A percentile compares a stretch with the other conserved stretches of the same genome.
Conservation (phyloP, 2,329 filamentous ascomycete species). For the Dryadomyces quercivorus region DNA sequence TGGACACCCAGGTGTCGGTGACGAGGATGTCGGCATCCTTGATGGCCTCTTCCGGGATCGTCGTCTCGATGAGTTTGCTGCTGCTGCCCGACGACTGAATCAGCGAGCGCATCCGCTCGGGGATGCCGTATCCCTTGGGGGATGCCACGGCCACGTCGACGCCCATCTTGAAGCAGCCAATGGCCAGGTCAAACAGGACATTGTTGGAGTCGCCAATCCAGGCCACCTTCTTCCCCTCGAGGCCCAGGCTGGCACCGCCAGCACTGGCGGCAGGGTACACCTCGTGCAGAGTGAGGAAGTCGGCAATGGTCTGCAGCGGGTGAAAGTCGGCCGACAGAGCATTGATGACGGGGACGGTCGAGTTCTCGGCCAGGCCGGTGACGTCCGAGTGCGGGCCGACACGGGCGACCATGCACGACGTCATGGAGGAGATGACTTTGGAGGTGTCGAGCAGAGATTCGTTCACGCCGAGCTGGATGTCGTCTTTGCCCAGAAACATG, state of each 20-base stretch:
- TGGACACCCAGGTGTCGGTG: constrained; percentile 96
- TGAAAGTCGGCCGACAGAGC: constrained; percentile 85
- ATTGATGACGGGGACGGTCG: constrained; percentile 72
- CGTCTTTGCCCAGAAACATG: constrained; percentile 92
- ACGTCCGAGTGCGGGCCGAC: constrained; percentile 70
- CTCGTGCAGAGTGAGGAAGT: constrained; percentile 85
- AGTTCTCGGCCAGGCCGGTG: constrained; percentile 55
- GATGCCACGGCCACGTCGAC: constrained; percentile 80
- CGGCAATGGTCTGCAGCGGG: constrained; percentile 86
- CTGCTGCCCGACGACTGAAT: constrained; percentile 47
- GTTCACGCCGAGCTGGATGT: constrained; percentile 94
- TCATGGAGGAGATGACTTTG: constrained; percentile 88
- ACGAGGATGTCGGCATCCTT: constrained; percentile 80
- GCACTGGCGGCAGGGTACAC: constrained; percentile 42
- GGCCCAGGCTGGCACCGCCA: constrained; percentile 39
- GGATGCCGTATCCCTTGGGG: constrained; percentile 74
- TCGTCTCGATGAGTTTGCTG: constrained; percentile 63
- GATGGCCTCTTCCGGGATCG: constrained; percentile 71
- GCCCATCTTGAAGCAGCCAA: constrained; percentile 76
- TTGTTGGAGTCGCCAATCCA: constrained; percentile 98
- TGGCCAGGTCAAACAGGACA: constrained; percentile 86
- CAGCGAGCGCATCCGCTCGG: constrained; percentile 56
- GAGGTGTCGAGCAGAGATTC: constrained; percentile 91
- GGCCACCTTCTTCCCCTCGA: constrained; percentile 78
- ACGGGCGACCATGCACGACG: constrained; percentile 68